Conservation (phyloP, 1,284 basidiomycete species). For the Boletus sp. region DNA sequence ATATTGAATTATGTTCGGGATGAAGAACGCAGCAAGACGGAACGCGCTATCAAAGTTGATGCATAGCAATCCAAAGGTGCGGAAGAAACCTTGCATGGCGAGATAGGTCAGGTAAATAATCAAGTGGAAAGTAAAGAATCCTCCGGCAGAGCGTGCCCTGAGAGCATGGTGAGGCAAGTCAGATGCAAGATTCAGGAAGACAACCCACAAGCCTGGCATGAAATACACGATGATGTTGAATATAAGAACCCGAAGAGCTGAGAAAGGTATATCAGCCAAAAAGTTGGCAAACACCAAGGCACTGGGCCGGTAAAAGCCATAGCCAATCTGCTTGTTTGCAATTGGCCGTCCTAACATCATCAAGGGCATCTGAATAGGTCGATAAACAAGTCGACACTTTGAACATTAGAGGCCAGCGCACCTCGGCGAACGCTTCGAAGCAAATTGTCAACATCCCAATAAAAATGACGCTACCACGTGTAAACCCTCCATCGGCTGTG, state of each 20-base stretch:
- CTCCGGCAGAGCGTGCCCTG: slow-evolving; percentile 51
- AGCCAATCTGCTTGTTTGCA: slow-evolving; percentile 68
- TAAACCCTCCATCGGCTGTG: slow-evolving; percentile 80
- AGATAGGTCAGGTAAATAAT: slow-evolving; percentile 60
- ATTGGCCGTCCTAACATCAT: slow-evolving; percentile 79
- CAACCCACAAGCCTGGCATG: slow-evolving; percentile 52
- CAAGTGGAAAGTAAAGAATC: slow-evolving; percentile 71
- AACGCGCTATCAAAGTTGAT: slow-evolving; percentile 64
- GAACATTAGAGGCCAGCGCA: slow-evolving; percentile 29
- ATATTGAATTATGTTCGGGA: slow-evolving; percentile 51
- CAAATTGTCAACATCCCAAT: slow-evolving; percentile 68
- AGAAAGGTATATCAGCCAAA: slow-evolving; percentile 74
- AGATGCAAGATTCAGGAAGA: background rate
- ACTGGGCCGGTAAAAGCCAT: slow-evolving; percentile 78
- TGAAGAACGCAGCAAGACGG: slow-evolving; percentile 57
- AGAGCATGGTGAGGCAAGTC: slow-evolving; percentile 6
- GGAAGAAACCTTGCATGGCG: slow-evolving; percentile 72
- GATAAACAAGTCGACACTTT: background rate
- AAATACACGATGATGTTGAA: slow-evolving; percentile 76
- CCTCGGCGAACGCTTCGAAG: slow-evolving; percentile 76
- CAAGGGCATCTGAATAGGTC: slow-evolving; percentile 44
- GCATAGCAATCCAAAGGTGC: slow-evolving; percentile 63
- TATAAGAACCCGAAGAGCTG: slow-evolving; percentile 56
- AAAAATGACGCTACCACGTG: slow-evolving; percentile 83
- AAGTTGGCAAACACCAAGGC: slow-evolving; percentile 73